Evolutionary conservation across 768 basidiomycete species (phyloP).

Genomic region (Aureoboletus auriporus): DNA sequence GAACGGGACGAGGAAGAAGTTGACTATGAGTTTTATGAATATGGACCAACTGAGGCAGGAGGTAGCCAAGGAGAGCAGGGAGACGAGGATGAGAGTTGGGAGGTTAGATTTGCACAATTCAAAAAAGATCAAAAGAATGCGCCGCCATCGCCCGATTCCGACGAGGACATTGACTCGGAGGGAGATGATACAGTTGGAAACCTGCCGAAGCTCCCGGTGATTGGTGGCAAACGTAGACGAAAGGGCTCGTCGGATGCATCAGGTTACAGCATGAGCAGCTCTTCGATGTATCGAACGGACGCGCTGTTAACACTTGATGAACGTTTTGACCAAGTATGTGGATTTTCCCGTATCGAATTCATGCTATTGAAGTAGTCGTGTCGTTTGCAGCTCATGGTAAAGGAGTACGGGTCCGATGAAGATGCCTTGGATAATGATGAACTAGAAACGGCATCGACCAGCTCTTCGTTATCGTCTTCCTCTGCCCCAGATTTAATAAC

Average conservation of each 20-base stretch:
- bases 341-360: neutral
- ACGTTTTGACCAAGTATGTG: conserved; percentile 82
- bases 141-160: conserved; percentile 36
- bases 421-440: conserved; percentile 49
- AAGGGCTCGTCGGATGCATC: conserved; percentile 81
- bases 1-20: conserved; percentile 60
- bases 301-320: conserved; percentile 87
- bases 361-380: neutral
- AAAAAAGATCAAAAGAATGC: conserved; percentile 46
- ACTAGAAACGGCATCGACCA: conserved; percentile 37
- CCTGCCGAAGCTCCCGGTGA: conserved; percentile 72
- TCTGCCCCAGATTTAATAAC: conserved; percentile 73
- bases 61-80: conserved; percentile 23
- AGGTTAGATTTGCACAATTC: conserved; percentile 76
- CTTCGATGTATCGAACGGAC: conserved; percentile 91
- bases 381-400: conserved; percentile 59
- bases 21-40: conserved; percentile 66
- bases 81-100: conserved; percentile 52
- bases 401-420: conserved; percentile 67
- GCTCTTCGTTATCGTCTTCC: conserved; percentile 43
- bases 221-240: conserved; percentile 69
- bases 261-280: conserved; percentile 96
- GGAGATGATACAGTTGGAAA: conserved; percentile 77
- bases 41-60: conserved; percentile 22
- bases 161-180: conserved; percentile 58